Percentiles rank a stretch among this genome's conserved stretches.
These are phyloP conservation scores for Trametes versicolor DNA, from an alignment of 1,284 basidiomycete species.

Conservation along the genomic window DNA sequence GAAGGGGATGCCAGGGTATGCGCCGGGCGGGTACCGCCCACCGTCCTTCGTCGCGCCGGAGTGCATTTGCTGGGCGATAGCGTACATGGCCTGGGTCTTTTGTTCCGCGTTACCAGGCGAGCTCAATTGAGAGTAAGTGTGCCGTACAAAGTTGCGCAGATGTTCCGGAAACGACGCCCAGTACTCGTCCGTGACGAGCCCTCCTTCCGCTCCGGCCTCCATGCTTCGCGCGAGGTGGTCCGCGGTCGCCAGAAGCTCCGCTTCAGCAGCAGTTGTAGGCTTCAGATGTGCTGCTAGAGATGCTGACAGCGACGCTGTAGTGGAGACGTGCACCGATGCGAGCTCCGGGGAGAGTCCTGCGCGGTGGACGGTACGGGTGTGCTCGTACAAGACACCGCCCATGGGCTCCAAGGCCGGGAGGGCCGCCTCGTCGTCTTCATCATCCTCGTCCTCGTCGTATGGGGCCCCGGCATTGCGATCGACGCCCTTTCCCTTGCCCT, in stretches of 20 bases:
- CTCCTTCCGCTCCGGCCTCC: conserved; percentile 53
- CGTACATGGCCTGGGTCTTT: conserved; percentile 69
- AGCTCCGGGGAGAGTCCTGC: conserved; percentile 55
- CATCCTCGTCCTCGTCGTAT: conserved; percentile 39
- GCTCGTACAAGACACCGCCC: conserved; percentile 40
- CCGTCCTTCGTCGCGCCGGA: conserved; percentile 55
- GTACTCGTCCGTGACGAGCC: conserved; percentile 56
- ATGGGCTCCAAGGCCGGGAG: conserved; percentile 41
- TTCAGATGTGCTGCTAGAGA: conserved; percentile 48
- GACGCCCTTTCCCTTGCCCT: conserved; percentile 54
- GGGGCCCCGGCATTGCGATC: conserved; percentile 30
- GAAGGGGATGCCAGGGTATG: conserved; percentile 51
- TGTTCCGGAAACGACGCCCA: conserved; percentile 63
- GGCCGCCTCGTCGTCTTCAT: conserved; percentile 44
- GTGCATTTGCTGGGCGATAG: conserved; percentile 74
- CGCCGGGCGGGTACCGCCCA: conserved; percentile 46
- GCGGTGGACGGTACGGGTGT: conserved; percentile 38
- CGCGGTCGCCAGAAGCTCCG: conserved; percentile 62
- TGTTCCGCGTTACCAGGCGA: conserved; percentile 46
- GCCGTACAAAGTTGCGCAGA: conserved; percentile 61
- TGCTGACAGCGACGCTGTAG: conserved; percentile 55
- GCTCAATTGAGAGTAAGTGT: conserved; percentile 45
- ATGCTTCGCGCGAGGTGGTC: conserved; percentile 66
- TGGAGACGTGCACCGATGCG: conserved; percentile 58
- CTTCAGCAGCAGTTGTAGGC: conserved; percentile 53